Evolutionary conservation across 441 rosid genomes (phyloP), one percentile per base, ranked within the genome.

Genomic region (Erysimum cheiri): DNA sequence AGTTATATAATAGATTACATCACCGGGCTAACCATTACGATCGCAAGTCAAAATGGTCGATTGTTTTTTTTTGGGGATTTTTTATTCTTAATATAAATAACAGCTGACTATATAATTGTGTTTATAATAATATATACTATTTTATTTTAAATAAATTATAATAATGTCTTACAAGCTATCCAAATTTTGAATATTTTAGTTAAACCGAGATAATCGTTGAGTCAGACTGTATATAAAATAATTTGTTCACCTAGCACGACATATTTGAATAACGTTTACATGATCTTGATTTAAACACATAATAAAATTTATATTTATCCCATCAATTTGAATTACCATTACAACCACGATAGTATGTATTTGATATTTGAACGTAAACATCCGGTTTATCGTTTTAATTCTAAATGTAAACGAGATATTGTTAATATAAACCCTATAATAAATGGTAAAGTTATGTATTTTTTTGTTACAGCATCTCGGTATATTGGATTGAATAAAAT

Each of bases 1-100:
- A n/a, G n/a, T n/a, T n/a, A n/a, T n/a, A n/a, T n/a, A n/a, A n/a
- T n/a, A n/a, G n/a, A 22, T 22, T 22, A 22, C 24, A 22, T 22
- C 24, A 22, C 24, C 24, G 24, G 24, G 24, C 24, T 22, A 31
- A 37, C 63, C 3, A 22, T 58, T 6, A 59, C 10, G 12, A 54
- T 14, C 40, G 40, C 13, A 8, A 32, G 66, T 61, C 53, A 44
- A 44, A 43, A 4, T 43, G 4, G 66, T 61, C 40, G 28, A 43
- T 12, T 8, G 8, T 5, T 31, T 61, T 41, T 4, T 59, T 59
- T 60, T 19, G 1, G 1, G 24, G 3, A 0, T 2, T 58, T 36
- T 19, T 6, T 22, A 35, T 37, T 22, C 48, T 22, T 58, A n/a
- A 37, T 37, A 49, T 6, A 10, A 24, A 49, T 22, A 4, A 0